These are phyloP conservation scores for Populus hybrid DNA, from an alignment of 441 rosid species.

Conservation along the genomic window DNA sequence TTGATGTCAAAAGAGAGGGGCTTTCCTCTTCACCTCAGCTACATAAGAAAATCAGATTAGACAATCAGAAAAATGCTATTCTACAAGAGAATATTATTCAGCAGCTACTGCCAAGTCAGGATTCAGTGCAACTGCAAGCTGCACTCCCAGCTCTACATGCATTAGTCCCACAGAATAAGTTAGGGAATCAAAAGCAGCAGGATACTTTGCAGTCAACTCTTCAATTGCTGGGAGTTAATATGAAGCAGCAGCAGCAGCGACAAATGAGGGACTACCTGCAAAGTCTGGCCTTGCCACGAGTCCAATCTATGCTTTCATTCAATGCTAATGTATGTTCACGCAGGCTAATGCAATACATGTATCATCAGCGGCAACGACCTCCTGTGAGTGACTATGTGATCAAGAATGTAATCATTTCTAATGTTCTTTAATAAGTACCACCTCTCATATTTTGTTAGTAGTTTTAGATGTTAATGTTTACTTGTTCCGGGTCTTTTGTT, in stretches of 20 bases:
- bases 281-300: slow-evolving; percentile 61
- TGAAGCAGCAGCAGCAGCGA: slow-evolving; percentile 54
- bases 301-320: slow-evolving; percentile 35
- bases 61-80: slow-evolving; percentile 64
- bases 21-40: slow-evolving; percentile 44
- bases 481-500: background rate
- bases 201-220: slow-evolving; percentile 56
- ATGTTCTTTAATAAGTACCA: background rate
- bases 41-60: slow-evolving; percentile 57
- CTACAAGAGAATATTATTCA: slow-evolving; percentile 62
- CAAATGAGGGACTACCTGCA: slow-evolving; percentile 58
- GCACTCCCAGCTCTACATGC: slow-evolving; percentile 55
- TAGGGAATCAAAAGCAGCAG: slow-evolving; percentile 45
- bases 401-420: background rate
- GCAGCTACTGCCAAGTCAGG: slow-evolving; percentile 66
- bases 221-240: slow-evolving; percentile 53
- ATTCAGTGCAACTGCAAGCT: slow-evolving; percentile 53
- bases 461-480: background rate
- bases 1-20: slow-evolving; percentile 21
- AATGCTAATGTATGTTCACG: slow-evolving; percentile 76
- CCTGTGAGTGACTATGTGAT: slow-evolving; percentile 40
- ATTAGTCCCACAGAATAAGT: slow-evolving; percentile 55
- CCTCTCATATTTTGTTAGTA: background rate
- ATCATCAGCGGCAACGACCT: slow-evolving; percentile 81
- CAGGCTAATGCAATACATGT: slow-evolving; percentile 72